Evolutionary conservation across 2,329 filamentous ascomycete species (phyloP).

Genomic region (Trichoderma pleuroti): DNA sequence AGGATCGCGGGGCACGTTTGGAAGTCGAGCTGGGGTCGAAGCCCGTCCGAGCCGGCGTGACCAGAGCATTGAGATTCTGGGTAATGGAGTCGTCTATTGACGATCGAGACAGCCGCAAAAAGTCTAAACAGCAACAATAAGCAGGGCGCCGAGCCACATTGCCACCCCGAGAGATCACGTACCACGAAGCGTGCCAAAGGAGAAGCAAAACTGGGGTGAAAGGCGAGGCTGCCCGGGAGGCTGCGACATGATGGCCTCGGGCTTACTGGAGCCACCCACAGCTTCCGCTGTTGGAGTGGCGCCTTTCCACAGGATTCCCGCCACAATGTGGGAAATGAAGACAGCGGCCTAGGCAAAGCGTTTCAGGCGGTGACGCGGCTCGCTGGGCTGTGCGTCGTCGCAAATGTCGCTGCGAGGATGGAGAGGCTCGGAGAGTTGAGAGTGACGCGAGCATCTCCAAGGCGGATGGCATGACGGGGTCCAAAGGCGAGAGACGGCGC

Average conservation of each 20-base stretch:
- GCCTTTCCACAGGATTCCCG: slow-evolving; percentile 48
- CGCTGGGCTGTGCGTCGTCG: slow-evolving; percentile 9
- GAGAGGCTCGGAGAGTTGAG: not conserved
- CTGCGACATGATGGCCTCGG: slow-evolving; percentile 43
- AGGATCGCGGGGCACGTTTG: slow-evolving; percentile 51
- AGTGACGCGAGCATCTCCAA: slow-evolving; percentile 4
- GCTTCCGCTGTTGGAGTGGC: slow-evolving; percentile 39
- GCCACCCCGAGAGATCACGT: slow-evolving; percentile 23
- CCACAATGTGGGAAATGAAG: slow-evolving; percentile 39
- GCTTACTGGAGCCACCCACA: slow-evolving; percentile 30
- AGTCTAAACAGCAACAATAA: slow-evolving; percentile 61
- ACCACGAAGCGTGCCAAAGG: slow-evolving; percentile 66
- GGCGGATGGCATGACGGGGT: slow-evolving; percentile 2
- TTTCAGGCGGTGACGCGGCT: slow-evolving; percentile 9
- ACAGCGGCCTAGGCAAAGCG: not conserved
- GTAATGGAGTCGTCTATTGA: slow-evolving; percentile 90
- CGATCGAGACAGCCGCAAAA: slow-evolving; percentile 78
- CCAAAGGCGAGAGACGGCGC: not conserved
- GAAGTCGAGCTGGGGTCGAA: slow-evolving; percentile 81
- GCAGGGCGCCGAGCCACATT: not conserved
- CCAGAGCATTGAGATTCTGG: slow-evolving; percentile 86
- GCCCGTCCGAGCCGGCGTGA: slow-evolving; percentile 65
- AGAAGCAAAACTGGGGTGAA: slow-evolving; percentile 76
- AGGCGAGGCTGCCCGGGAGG: slow-evolving; percentile 49
- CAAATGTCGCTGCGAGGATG: not conserved